These are phyloP conservation scores for Termitomyces sp. DNA, from an alignment of 768 basidiomycete species.

Conservation along the genomic window DNA sequence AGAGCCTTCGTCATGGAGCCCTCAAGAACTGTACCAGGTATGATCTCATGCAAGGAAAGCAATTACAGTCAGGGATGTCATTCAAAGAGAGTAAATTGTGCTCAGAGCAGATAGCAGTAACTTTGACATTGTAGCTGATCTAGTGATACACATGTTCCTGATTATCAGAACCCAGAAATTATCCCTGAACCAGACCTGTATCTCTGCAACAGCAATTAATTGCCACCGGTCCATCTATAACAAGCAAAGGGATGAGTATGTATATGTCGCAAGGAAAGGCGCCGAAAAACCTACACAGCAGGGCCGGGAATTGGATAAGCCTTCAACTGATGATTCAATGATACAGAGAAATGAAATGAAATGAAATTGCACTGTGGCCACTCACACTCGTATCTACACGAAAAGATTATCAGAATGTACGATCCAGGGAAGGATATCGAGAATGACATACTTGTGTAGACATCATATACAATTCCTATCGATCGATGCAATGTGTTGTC, in stretches of 20 bases:
- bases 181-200: background rate
- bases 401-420: slow-evolving; percentile 7
- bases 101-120: no score
- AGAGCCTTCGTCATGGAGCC: no score
- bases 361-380: background rate
- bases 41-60: no score
- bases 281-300: slow-evolving; percentile 26
- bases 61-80: no score
- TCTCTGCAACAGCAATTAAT: background rate
- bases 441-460: slow-evolving; percentile 25
- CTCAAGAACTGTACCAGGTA: no score
- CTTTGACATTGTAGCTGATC: no score
- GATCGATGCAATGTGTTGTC: background rate
- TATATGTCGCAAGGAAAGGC: background rate
- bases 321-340: slow-evolving; percentile 4
- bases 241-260: background rate
- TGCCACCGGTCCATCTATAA: slow-evolving; percentile 16
- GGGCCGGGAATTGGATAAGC: slow-evolving; percentile 40
- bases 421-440: background rate
- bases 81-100: no score
- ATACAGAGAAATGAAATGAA: no score
- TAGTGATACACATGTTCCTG: background rate
- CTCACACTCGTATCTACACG: slow-evolving; percentile 23
- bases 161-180: background rate
- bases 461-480: slow-evolving; percentile 28